phyloP scores from a whole-genome alignment of 2,329 filamentous ascomycete species.

The Colletotrichum incanum region DNA sequence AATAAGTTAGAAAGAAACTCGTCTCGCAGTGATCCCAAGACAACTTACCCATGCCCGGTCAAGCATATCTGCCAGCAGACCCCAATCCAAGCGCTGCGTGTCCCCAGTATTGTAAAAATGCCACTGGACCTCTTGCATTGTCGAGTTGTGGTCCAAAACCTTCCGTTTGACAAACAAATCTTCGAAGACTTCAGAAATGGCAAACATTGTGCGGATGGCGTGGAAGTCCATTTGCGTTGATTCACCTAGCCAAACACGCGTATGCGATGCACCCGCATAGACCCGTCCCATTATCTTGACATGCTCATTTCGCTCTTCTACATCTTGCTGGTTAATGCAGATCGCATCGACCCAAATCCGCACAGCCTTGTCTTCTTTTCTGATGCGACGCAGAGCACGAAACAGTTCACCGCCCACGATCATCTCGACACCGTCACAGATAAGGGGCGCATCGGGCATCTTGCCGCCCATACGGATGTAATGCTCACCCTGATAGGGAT shows the following conservation, averaged over 20 bases:
- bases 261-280: constrained; percentile 28
- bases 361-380: constrained; percentile 12
- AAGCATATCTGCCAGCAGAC: constrained; percentile 24
- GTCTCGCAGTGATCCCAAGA: background rate
- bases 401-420: constrained; percentile 36
- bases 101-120: constrained; percentile 16
- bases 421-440: constrained; percentile 29
- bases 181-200: constrained; percentile 1
- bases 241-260: constrained; percentile 40
- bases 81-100: constrained; percentile 21
- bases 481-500: constrained; percentile 41
- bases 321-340: constrained; percentile 41
- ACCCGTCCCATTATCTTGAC: constrained; percentile 39
- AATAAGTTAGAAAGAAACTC: background rate
- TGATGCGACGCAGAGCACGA: constrained; percentile 27
- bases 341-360: constrained; percentile 41
- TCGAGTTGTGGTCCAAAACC: background rate
- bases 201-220: background rate
- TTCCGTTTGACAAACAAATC: constrained; percentile 2
- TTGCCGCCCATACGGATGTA: constrained; percentile 30
- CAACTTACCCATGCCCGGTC: constrained; percentile 29
- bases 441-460: constrained; percentile 29
- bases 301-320: constrained; percentile 38
- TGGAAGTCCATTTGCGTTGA: constrained; percentile 32
- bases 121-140: constrained; percentile 11